Base-by-base conservation (phyloP, 257 asterid genomes). In the Solanum bulbocastanum region DNA sequence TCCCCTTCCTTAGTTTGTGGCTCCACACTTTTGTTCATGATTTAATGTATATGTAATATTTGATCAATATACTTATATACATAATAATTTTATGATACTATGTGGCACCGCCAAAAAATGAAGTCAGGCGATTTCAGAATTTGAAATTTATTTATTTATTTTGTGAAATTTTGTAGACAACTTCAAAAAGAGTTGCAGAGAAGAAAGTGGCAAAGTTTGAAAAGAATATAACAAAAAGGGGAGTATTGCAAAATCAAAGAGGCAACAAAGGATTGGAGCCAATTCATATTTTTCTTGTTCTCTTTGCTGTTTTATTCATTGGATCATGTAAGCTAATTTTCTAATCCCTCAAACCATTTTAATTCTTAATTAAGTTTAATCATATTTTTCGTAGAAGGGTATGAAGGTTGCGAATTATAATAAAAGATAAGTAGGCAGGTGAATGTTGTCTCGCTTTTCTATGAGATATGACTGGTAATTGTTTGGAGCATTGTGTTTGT, bases 181-280 rank as follows among this genome's bases (percentile, higher is more conserved):
- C 93, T 86, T 95, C 99, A 14, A 95, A 93, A 91, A 89, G 98
- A 74, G 86, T 95, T 71, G 92, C 98, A 30, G 93, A 89, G 89
- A 94, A 92, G 91, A 96, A 96, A 89, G 93, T 94, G 86, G 98
- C 97, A 1, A 94, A 92, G 91, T 96, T 96, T 88, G 99, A 96
- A 91, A 96, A 93, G 92, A 96, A 94, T 84, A 91, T 96, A 14
- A 91, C 95, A 6, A 92, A 90, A 37, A 95, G 98, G 87, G 98
- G 99, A 83, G 40, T n/a, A 40, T 39, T 89, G 52, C 93, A 90
- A 2, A 52, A 94, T 42, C 22, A 69, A 5, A 87, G 93, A 7
- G 83, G 88, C 82, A 95, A 90, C 81, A 91, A 88, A 30, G 66
- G 32, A 20, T 92, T 94, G 12, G 98, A 96, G 66, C 98, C 98